Evolutionary conservation across 768 basidiomycete genomes (phyloP).

Genomic region (Rhodotorula diobovata): DNA sequence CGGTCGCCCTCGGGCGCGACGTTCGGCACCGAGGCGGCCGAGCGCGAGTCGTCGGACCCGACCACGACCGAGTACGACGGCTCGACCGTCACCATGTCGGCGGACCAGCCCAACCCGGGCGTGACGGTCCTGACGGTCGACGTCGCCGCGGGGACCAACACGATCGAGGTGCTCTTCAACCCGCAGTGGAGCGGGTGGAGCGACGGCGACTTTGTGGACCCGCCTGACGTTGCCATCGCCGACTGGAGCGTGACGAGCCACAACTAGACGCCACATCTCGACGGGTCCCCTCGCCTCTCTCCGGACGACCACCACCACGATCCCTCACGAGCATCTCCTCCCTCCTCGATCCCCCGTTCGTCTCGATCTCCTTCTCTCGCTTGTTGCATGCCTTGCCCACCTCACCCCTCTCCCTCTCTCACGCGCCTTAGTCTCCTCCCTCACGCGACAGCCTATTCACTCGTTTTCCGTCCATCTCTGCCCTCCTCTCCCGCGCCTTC

Average conservation of each 20-base stretch:
- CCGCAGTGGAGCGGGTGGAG: slow-evolving; percentile 65
- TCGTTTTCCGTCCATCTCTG: background rate
- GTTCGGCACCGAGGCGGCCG: slow-evolving; percentile 55
- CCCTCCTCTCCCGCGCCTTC: background rate
- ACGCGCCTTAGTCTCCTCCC: too few relatives aligned
- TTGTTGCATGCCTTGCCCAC: too few relatives aligned
- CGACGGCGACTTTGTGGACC: slow-evolving; percentile 61
- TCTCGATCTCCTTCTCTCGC: too few relatives aligned
- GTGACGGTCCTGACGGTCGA: slow-evolving; percentile 75
- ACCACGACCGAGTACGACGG: slow-evolving; percentile 7
- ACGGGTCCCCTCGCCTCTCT: background rate
- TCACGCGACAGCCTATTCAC: too few relatives aligned
- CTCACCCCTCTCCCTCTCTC: too few relatives aligned
- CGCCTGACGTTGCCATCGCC: slow-evolving; percentile 48
- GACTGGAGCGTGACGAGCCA: slow-evolving; percentile 31
- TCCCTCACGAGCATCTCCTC: background rate
- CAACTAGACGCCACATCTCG: background rate
- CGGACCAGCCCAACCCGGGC: slow-evolving; percentile 56
- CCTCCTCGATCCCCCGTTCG: too few relatives aligned
- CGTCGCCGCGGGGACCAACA: slow-evolving; percentile 63
- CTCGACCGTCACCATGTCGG: slow-evolving; percentile 4
- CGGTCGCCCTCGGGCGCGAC: slow-evolving; percentile 62
- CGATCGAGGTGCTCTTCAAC: slow-evolving; percentile 70
- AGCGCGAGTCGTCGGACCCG: slow-evolving; percentile 9
- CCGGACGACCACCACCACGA: too few relatives aligned